Base-by-base conservation (phyloP, 345 rosid species). In the Ceriops zippeliana region DNA sequence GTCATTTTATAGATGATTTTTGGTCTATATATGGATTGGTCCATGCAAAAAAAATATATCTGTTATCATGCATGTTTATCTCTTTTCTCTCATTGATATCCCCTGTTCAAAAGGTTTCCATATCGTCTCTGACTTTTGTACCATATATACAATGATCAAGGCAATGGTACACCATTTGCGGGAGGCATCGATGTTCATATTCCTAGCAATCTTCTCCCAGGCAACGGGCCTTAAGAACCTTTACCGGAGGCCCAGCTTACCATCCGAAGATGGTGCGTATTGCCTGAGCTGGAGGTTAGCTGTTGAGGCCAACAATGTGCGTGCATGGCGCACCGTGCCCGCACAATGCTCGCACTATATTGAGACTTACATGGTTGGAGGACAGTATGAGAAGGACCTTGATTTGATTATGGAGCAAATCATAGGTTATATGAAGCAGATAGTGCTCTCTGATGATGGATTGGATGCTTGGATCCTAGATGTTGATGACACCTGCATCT, bases 401-500 rank as follows among this genome's bases (percentile, higher is more conserved):
- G 67, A 83, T 30, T 75, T 91, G 51, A 73, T 81, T 42, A 80
- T 78, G 22, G 87, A 85, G 1, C 89, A 91, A 61, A 79, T 88
- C 13, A 11, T 54, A 42, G 70, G 77, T 54, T 90, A 91, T 58
- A 86, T 77, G 10, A 34, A 59, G 17, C 79, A 66, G 38, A 70
- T 88, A 21, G 61, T 22, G 6, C 30, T 82, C 20, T 74, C 80
- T 11, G 67, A 30, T 2, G 96, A 90, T 69, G 89, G 90, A 53
- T 28, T 81, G 87, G 96, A 95, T 52, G 96, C 97, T 37, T 95
- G 97, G 96, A 75, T 95, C 73, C 80, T 95, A 5, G 99, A 95
- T 38, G 79, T 95, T 47, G 97, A 95, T 61, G 99, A 95, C 70
- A 95, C 99, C 9, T 90, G 96, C 87, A 53, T 95, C 70, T 90